These are phyloP conservation scores for Colletotrichum liaoningense DNA, from an alignment of 2,329 filamentous ascomycete genomes.

Conservation along the genomic window DNA sequence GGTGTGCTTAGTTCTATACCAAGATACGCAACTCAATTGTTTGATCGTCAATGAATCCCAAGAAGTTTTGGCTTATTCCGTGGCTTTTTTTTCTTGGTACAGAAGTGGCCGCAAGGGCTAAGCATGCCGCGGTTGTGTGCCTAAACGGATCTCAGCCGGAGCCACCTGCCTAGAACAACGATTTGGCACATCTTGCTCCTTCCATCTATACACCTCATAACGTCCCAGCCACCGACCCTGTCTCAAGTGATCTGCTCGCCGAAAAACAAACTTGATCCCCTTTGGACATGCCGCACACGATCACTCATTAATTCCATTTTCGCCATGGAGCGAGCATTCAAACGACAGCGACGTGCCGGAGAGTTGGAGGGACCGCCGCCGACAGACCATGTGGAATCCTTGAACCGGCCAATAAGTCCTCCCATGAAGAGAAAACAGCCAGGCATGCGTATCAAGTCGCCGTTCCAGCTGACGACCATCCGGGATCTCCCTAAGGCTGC, in stretches of 20 bases:
- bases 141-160: not conserved
- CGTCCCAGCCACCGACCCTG: not conserved
- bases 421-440: slow-evolving; percentile 48
- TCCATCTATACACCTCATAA: not conserved
- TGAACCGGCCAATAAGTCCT: slow-evolving; percentile 58
- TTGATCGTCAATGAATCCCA: too few species aligned
- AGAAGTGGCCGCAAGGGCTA: not conserved
- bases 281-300: not conserved
- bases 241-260: not conserved
- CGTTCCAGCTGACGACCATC: slow-evolving; percentile 78
- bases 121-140: not conserved
- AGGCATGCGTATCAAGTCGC: slow-evolving; percentile 61
- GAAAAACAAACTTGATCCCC: too few species aligned
- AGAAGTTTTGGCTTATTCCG: not conserved
- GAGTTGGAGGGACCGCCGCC: not conserved
- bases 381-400: slow-evolving; percentile 39
- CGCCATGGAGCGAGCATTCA: slow-evolving; percentile 45
- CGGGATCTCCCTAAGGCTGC: slow-evolving; percentile 66
- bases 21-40: too few species aligned
- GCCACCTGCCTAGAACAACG: not conserved
- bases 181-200: not conserved
- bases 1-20: too few species aligned
- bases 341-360: slow-evolving; percentile 42
- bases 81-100: not conserved
- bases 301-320: not conserved